Conservation (phyloP, 306 rosid species). For the Prunus armeniaca region DNA sequence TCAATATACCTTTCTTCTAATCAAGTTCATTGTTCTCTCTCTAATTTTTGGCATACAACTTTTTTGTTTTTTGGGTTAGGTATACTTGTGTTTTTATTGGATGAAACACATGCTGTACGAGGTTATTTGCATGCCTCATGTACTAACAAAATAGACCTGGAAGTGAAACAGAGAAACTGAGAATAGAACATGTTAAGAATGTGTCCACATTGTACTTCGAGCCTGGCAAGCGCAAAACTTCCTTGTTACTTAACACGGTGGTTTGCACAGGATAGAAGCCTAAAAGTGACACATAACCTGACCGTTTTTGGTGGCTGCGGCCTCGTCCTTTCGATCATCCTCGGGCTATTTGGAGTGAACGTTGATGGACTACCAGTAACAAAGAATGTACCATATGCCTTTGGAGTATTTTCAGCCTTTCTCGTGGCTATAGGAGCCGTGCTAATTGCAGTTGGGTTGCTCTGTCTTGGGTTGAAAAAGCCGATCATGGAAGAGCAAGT, state of each 20-base stretch:
- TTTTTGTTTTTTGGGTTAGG: too few relatives aligned
- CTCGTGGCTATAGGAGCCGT: slow-evolving; percentile 45
- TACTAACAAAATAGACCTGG: too few relatives aligned
- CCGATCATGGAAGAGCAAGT: slow-evolving; percentile 61
- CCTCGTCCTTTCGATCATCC: slow-evolving; percentile 71
- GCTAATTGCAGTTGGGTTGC: slow-evolving; percentile 57
- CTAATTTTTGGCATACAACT: too few relatives aligned
- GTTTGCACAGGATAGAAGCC: slow-evolving; percentile 75
- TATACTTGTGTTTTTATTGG: neutral
- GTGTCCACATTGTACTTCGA: slow-evolving; percentile 53
- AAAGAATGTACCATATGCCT: slow-evolving; percentile 63
- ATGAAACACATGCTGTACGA: too few relatives aligned
- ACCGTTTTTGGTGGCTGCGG: slow-evolving; percentile 85
- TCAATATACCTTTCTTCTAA: neutral
- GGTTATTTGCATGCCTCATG: too few relatives aligned
- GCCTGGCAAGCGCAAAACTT: slow-evolving; percentile 94
- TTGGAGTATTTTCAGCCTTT: slow-evolving; percentile 68
- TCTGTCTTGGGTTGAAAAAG: slow-evolving; percentile 66
- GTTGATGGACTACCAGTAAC: slow-evolving; percentile 89
- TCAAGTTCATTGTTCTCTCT: too few relatives aligned
- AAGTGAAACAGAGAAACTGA: too few relatives aligned
- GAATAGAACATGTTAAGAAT: too few relatives aligned
- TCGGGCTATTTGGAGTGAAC: slow-evolving; percentile 88
- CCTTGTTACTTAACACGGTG: neutral
- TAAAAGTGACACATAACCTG: slow-evolving; percentile 78